phyloP scores from a whole-genome alignment of 2,329 filamentous ascomycete species.

The Botrytis cinerea region DNA sequence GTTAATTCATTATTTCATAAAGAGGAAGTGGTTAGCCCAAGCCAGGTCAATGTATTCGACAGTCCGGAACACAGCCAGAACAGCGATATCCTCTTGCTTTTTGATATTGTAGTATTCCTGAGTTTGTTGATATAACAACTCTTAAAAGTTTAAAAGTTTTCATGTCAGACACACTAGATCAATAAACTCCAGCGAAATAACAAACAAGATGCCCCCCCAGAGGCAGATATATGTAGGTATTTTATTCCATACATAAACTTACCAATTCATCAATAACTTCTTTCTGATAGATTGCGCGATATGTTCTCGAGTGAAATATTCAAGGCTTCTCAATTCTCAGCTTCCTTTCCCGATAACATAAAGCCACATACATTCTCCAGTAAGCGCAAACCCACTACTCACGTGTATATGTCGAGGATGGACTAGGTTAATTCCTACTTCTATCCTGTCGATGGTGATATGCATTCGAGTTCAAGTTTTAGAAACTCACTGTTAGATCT shows the following conservation, averaged over 20 bases:
- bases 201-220: not conserved
- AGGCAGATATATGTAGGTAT: not conserved
- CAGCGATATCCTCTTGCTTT: not conserved
- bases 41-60: not conserved
- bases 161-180: not conserved
- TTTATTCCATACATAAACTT: not conserved
- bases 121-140: not conserved
- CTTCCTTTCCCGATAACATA: not conserved
- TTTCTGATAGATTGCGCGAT: not conserved
- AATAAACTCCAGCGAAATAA: not conserved
- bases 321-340: not conserved
- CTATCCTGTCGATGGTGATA: not conserved
- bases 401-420: not conserved
- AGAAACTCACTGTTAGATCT: not conserved
- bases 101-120: not conserved
- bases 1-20: too few species aligned
- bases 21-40: not conserved
- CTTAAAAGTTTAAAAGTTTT: not conserved
- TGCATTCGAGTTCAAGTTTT: not conserved
- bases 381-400: not conserved
- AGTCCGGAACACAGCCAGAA: not conserved
- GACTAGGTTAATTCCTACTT: not conserved
- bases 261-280: not conserved
- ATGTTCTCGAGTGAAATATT: not conserved
- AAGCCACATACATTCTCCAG: not conserved